phyloP scores from a whole-genome alignment of 768 basidiomycete species.

The Termitomyces sp. region DNA sequence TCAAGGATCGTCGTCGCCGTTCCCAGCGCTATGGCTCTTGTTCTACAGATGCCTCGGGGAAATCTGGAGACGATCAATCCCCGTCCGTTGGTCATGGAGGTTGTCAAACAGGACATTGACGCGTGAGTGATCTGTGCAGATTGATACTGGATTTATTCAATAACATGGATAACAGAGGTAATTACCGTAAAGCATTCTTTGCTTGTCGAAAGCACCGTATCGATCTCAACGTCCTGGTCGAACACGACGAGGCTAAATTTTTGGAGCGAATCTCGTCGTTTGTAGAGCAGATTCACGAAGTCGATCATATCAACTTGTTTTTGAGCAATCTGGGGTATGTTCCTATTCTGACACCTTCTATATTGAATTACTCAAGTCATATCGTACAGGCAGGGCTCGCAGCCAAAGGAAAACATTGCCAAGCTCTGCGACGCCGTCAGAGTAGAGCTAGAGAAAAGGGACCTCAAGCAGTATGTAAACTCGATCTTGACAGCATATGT shows the following conservation, averaged over 20 bases:
- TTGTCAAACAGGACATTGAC: conserved; percentile 73
- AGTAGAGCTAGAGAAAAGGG: conserved; percentile 62
- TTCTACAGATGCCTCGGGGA: conserved; percentile 96
- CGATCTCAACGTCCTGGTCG: conserved; percentile 85
- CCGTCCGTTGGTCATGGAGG: conserved; percentile 83
- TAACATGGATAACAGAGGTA: conserved; percentile 40
- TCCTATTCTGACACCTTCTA: conserved; percentile 1
- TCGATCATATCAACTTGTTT: conserved; percentile 92
- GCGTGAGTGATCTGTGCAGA: conserved; percentile 41
- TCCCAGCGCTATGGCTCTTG: conserved; percentile 82
- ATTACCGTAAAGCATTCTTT: conserved; percentile 85
- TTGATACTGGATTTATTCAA: background rate
- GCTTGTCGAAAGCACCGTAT: conserved; percentile 92
- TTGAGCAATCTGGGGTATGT: conserved; percentile 76
- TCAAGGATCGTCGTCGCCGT: conserved; percentile 86
- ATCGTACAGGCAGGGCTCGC: conserved; percentile 53
- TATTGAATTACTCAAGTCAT: background rate
- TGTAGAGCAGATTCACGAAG: conserved; percentile 81
- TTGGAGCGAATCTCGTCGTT: conserved; percentile 59
- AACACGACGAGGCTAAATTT: conserved; percentile 72
- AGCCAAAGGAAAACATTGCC: conserved; percentile 55
- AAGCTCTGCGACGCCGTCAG: conserved; percentile 78
- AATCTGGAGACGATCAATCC: conserved; percentile 96
- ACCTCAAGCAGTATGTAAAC: conserved; percentile 81
- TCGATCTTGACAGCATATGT: conserved; percentile 91